Conservation (phyloP, 257 asterid species). For the Parsonsia alboflavescens region DNA sequence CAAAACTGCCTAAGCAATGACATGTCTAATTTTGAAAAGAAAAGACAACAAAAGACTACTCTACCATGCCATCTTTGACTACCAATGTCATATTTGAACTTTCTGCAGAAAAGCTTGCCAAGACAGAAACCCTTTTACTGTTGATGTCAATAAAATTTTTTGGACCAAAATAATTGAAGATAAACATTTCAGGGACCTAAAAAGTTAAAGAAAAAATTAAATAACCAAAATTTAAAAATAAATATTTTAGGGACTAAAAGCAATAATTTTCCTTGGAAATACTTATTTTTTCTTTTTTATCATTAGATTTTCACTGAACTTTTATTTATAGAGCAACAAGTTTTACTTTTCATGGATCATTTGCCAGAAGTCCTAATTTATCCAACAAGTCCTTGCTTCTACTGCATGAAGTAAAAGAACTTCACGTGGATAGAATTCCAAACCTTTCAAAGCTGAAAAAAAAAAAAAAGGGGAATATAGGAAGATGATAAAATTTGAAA, state of each 20-base stretch:
- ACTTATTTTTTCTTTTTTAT: too few relatives aligned
- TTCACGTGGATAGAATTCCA: not conserved
- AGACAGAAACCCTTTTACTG: not conserved
- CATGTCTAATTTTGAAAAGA: not conserved
- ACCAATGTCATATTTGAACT: not conserved
- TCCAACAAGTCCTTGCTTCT: not conserved
- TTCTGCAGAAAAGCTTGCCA: not conserved
- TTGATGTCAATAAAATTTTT: too few relatives aligned
- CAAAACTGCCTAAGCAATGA: not conserved
- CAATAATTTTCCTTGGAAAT: too few relatives aligned
- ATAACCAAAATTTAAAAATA: too few relatives aligned
- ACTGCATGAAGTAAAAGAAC: not conserved
- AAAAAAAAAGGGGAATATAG: not conserved
- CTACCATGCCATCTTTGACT: not conserved
- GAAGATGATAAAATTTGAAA: not conserved
- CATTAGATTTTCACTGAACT: not conserved
- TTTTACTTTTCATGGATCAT: not conserved
- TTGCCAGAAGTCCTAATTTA: not conserved
- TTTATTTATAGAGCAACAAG: not conserved
- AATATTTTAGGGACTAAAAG: too few relatives aligned
- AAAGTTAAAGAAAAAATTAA: too few relatives aligned
- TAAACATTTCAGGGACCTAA: too few relatives aligned
- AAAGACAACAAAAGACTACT: not conserved
- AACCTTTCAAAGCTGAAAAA: not conserved
- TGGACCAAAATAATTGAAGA: too few relatives aligned